Evolutionary conservation across 1,284 basidiomycete genomes (phyloP), one percentile per base, ranked within the genome.

Genomic region (Puccinia hordei): DNA sequence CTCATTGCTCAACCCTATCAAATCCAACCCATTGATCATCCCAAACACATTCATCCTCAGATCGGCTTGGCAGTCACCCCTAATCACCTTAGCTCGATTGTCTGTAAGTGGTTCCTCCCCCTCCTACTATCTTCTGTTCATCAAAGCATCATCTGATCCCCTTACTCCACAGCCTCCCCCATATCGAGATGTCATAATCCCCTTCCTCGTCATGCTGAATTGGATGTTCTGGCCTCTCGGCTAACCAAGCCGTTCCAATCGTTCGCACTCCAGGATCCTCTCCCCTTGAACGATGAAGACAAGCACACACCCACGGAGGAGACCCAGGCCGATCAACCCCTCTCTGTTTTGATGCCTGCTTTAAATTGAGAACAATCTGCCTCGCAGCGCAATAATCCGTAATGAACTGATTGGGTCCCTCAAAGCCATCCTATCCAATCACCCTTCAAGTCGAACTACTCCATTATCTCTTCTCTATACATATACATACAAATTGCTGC

Each of bases 141-240:
- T 71, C 30, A 0, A 9, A 9, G 41, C 17, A 49, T 63, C 33
- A 49, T 5, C 6, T 22, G 6, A 22, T 75, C 24, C 22, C 35
- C 49, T 49, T 63, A 19, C 8, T 49, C 13, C 17, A 63, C 27
- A 75, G 73, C 57, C 41, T 75, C 73, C 17, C 73, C 73, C 13
- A 75, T 75, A 57, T 75, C 73, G 27, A 24, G 73, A 44, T 75
- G 73, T 49, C 73, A 65, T 27, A 75, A 75, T 33, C 73, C 73
- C 0, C 73, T 75, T 27, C 73, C 73, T 5, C 55, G 59, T 9
- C 73, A 75, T 65, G 55, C 41, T 15, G 59, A 75, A 30, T 46
- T 75, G 44, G 73, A 75, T 57, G n/a, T 30, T 19, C 35, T 75
- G 22, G 73, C 73, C 27, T 63, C 35, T 3, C 49, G 55, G n/a